Conservation (phyloP, 2,329 filamentous ascomycete species). For the Penicillium rolfsii region DNA sequence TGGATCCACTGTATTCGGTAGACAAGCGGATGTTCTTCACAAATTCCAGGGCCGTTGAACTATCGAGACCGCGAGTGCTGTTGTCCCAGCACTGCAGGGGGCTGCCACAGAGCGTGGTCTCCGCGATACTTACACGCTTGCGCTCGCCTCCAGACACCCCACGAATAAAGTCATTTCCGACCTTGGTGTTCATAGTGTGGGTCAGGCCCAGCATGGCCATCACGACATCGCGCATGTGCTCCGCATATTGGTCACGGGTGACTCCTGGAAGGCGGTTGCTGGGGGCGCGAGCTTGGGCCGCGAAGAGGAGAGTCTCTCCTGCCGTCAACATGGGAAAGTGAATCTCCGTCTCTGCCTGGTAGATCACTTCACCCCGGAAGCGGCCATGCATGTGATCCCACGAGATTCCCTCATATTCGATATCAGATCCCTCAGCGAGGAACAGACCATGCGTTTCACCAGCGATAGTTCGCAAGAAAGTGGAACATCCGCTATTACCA, state of each 20-base stretch:
- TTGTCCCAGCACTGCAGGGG: conserved; percentile 53
- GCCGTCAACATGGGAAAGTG: conserved; percentile 78
- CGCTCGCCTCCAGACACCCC: conserved; percentile 64
- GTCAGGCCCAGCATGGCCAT: conserved; percentile 59
- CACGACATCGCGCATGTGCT: conserved; percentile 54
- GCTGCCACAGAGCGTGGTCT: conserved; percentile 52
- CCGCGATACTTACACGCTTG: conserved; percentile 64
- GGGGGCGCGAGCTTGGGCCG: conserved; percentile 64
- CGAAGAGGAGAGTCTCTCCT: conserved; percentile 76
- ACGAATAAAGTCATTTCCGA: conserved; percentile 58
- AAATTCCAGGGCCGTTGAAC: conserved; percentile 60
- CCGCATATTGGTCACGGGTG: conserved; percentile 50
- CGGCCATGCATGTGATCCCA: conserved; percentile 73
- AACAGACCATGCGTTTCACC: conserved; percentile 81
- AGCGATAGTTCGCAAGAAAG: conserved; percentile 80
- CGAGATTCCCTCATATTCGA: conserved; percentile 74
- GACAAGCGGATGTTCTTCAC: conserved; percentile 53
- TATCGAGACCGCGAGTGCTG: conserved; percentile 54
- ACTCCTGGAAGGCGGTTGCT: conserved; percentile 41
- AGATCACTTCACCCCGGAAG: conserved; percentile 84
- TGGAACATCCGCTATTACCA: conserved; percentile 63
- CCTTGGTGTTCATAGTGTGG: conserved; percentile 56
- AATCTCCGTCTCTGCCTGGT: conserved; percentile 80
- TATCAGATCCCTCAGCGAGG: conserved; percentile 69
- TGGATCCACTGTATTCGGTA: conserved; percentile 52